Conservation (phyloP, 768 basidiomycete species). For the Hypholoma fasciculare region DNA sequence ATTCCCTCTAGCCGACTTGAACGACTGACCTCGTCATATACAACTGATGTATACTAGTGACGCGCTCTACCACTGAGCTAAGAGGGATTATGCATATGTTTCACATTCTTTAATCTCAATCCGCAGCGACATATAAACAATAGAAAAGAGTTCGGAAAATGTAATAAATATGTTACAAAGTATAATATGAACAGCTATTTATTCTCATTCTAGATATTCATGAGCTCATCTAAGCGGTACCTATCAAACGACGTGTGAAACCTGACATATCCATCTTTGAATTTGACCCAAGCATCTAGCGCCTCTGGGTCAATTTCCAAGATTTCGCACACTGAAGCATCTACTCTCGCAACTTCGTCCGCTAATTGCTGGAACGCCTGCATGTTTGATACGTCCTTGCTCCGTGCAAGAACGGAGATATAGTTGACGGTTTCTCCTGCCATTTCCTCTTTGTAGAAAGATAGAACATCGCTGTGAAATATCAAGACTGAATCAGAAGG, state of each 20-base stretch:
- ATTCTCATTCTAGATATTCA: not conserved
- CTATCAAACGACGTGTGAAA: slow-evolving; percentile 26
- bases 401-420: slow-evolving; percentile 30
- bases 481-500: no score
- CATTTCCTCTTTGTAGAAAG: slow-evolving; percentile 42
- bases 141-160: not conserved
- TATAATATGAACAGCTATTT: no score
- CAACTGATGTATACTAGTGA: slow-evolving; percentile 41
- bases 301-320: slow-evolving; percentile 14
- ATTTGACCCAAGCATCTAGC: slow-evolving; percentile 19
- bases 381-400: slow-evolving; percentile 21
- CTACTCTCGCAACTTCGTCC: slow-evolving; percentile 19
- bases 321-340: slow-evolving; percentile 18
- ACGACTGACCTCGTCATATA: slow-evolving; percentile 11
- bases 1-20: slow-evolving; percentile 10
- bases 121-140: no score
- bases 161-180: not conserved
- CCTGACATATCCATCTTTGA: slow-evolving; percentile 22
- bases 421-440: slow-evolving; percentile 33
- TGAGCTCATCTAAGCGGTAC: slow-evolving; percentile 22
- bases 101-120: no score
- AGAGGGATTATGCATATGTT: slow-evolving; percentile 31
- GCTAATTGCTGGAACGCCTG: slow-evolving; percentile 24
- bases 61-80: slow-evolving; percentile 58
- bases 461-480: slow-evolving; percentile 33